Evolutionary conservation across 345 rosid genomes (phyloP).

Genomic region (Jatropha curcas): DNA sequence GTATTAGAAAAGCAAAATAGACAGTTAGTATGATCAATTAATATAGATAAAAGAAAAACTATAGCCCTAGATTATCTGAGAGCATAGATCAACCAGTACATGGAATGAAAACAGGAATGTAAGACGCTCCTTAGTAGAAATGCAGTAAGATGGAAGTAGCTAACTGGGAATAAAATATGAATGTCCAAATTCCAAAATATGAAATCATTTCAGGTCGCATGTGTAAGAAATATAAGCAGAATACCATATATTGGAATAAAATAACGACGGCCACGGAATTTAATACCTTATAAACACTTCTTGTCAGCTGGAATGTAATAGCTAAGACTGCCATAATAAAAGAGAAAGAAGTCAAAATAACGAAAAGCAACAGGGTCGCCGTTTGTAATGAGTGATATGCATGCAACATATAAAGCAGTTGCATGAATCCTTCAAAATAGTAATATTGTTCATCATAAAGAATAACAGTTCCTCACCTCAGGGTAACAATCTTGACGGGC

Average conservation of each 20-base stretch:
- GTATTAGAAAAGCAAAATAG: neutral
- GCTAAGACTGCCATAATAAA: neutral
- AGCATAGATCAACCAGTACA: neutral
- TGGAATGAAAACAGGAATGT: neutral
- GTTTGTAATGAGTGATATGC: neutral
- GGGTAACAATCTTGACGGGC: constrained; percentile 62
- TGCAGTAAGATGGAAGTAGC: too few species aligned
- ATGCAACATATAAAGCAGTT: neutral
- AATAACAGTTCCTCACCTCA: constrained; percentile 44
- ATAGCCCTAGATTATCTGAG: neutral
- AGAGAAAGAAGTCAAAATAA: neutral
- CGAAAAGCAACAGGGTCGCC: neutral
- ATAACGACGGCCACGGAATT: too few species aligned
- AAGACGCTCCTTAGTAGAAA: too few species aligned
- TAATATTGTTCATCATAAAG: neutral
- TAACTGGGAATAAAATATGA: too few species aligned
- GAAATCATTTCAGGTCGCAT: too few species aligned
- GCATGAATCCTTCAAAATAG: neutral
- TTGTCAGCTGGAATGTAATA: neutral
- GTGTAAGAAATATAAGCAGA: too few species aligned
- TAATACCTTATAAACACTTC: too few species aligned
- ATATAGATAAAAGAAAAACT: too few species aligned
- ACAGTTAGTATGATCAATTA: neutral
- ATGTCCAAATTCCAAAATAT: too few species aligned
- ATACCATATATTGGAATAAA: too few species aligned